These are phyloP conservation scores for Penicillium olsonii DNA, from an alignment of 2,329 filamentous ascomycete species.

Conservation along the genomic window DNA sequence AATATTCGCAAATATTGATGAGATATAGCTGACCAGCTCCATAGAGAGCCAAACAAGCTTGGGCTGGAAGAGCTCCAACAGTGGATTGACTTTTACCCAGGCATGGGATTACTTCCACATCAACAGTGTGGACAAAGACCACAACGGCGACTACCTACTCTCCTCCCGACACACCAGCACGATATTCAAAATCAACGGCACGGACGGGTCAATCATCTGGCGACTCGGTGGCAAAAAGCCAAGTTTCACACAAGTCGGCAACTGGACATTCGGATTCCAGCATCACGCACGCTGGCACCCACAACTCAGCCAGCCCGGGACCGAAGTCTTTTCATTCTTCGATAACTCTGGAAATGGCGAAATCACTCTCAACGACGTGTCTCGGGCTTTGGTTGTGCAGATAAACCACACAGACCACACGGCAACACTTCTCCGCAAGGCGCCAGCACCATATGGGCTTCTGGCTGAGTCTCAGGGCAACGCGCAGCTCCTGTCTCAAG, in stretches of 20 bases:
- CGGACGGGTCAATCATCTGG: slow-evolving; percentile 31
- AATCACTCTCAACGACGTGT: slow-evolving; percentile 1
- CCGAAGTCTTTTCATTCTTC: slow-evolving; percentile 20
- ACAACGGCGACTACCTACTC: slow-evolving; percentile 29
- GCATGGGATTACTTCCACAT: slow-evolving; percentile 37
- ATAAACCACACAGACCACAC: slow-evolving; percentile 10
- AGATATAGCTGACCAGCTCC: not conserved
- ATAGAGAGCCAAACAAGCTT: slow-evolving; percentile 1
- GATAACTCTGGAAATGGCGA: slow-evolving; percentile 38
- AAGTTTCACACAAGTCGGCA: slow-evolving; percentile 23
- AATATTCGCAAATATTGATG: fast-evolving
- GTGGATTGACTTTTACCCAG: not conserved
- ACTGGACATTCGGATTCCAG: slow-evolving; percentile 42
- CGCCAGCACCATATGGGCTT: slow-evolving; percentile 22
- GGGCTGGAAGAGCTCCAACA: slow-evolving; percentile 17
- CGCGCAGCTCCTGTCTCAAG: slow-evolving; percentile 28
- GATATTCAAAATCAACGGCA: slow-evolving; percentile 30
- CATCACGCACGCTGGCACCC: slow-evolving; percentile 17
- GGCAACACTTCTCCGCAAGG: slow-evolving; percentile 6
- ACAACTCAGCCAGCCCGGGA: slow-evolving; percentile 4
- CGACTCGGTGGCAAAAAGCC: slow-evolving; percentile 26
- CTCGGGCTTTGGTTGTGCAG: slow-evolving; percentile 28
- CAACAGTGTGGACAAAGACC: slow-evolving; percentile 21
- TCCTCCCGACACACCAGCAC: slow-evolving; percentile 29
- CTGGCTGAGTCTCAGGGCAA: slow-evolving; percentile 27